phyloP scores from a whole-genome alignment of 495 filamentous ascomycete species.

The Beverwykella pulmonaria region DNA sequence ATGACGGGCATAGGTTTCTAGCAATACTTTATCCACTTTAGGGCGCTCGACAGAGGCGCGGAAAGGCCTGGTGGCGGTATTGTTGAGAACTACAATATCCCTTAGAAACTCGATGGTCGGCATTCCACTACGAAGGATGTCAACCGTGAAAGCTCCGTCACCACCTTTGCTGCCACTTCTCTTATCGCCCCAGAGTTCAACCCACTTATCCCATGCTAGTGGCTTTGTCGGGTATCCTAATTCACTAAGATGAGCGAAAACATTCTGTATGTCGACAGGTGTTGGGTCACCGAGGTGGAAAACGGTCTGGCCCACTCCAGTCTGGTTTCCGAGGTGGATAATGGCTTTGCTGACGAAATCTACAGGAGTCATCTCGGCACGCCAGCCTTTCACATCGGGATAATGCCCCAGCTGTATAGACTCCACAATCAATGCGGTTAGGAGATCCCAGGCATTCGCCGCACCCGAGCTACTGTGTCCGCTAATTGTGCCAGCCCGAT shows the following conservation, averaged over 20 bases:
- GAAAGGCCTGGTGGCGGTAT: constrained; percentile 58
- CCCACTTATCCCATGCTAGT: constrained; percentile 65
- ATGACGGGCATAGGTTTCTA: constrained; percentile 68
- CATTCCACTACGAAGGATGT: constrained; percentile 55
- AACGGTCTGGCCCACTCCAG: constrained; percentile 53
- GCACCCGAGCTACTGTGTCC: constrained; percentile 65
- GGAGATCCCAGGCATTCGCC: constrained; percentile 68
- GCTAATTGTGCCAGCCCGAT: constrained; percentile 66
- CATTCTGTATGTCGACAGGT: constrained; percentile 56
- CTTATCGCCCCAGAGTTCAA: constrained; percentile 62
- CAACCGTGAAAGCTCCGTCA: constrained; percentile 60
- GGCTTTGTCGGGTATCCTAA: constrained; percentile 66
- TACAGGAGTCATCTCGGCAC: constrained; percentile 72
- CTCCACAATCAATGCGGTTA: constrained; percentile 67
- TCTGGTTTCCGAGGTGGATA: constrained; percentile 60
- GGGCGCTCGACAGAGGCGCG: constrained; percentile 60
- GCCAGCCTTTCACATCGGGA: constrained; percentile 67
- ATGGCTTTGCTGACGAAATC: constrained; percentile 71
- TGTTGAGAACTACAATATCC: constrained; percentile 64
- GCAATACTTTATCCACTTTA: constrained; percentile 60
- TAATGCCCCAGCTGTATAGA: constrained; percentile 64
- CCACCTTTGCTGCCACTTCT: constrained; percentile 59
- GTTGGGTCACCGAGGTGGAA: constrained; percentile 70
- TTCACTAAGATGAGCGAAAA: constrained; percentile 59
- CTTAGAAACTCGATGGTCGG: constrained; percentile 63